phyloP scores from a whole-genome alignment of 352 stramenopile species.

The Pythium phragmitis region DNA sequence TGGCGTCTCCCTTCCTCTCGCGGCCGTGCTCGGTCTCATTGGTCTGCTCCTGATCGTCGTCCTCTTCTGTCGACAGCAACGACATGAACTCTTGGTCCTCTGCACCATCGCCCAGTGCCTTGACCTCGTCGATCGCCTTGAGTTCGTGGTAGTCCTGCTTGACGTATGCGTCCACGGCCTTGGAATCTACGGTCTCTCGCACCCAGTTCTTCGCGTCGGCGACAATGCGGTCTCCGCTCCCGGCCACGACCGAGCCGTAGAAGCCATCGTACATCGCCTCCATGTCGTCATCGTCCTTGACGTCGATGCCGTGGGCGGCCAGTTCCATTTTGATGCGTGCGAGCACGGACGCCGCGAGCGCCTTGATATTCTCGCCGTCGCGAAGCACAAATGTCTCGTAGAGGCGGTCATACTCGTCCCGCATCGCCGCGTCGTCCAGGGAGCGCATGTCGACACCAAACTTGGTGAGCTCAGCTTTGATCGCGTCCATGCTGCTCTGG shows the following conservation, averaged over 20 bases:
- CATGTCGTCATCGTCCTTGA: conserved; percentile 47
- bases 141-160: conserved; percentile 70
- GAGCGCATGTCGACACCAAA: conserved; percentile 41
- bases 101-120: conserved; percentile 35
- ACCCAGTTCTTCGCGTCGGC: conserved; percentile 70
- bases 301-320: conserved; percentile 48
- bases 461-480: conserved; percentile 54
- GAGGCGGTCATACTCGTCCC: conserved; percentile 47
- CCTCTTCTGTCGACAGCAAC: conserved; percentile 38
- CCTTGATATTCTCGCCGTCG: conserved; percentile 65
- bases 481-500: conserved; percentile 34
- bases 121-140: conserved; percentile 52
- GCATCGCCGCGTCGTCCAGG: conserved; percentile 24
- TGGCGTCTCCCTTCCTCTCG: too few relatives aligned
- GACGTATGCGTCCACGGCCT: conserved; percentile 46
- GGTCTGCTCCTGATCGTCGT: not conserved
- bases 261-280: conserved; percentile 70
- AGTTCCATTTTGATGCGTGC: conserved; percentile 71
- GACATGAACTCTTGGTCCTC: conserved; percentile 66
- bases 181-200: conserved; percentile 37
- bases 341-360: conserved; percentile 53
- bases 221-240: conserved; percentile 57
- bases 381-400: conserved; percentile 72
- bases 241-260: conserved; percentile 48
- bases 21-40: too few relatives aligned